A percentile compares a stretch with the other conserved stretches of the same genome.
Conservation (phyloP, 2,329 filamentous ascomycete species). For the Pyricularia pennisetigena region DNA sequence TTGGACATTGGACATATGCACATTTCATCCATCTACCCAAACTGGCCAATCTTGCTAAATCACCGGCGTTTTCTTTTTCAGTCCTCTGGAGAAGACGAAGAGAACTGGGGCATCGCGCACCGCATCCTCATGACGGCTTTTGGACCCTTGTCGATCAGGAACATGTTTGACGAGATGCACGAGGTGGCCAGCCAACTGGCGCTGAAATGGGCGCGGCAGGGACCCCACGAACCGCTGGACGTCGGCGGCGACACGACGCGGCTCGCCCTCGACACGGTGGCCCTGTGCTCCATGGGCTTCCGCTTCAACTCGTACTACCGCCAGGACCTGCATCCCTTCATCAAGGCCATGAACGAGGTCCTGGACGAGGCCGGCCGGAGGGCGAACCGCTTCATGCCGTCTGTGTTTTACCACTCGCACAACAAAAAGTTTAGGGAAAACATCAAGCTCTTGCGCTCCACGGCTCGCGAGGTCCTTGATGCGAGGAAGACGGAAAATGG, state of each 20-base stretch:
- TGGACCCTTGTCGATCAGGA: background rate
- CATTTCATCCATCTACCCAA: too few relatives aligned
- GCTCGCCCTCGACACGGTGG: constrained; percentile 63
- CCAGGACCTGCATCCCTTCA: constrained; percentile 52
- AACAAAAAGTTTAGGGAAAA: constrained; percentile 6
- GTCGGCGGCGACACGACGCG: constrained; percentile 50
- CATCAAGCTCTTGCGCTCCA: constrained; percentile 6
- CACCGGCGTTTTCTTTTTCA: too few relatives aligned
- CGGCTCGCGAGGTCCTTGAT: constrained; percentile 8
- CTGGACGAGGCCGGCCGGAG: background rate
- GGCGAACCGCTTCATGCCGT: constrained; percentile 23
- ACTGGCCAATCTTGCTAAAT: too few relatives aligned
- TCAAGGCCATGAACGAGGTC: constrained; percentile 35
- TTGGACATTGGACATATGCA: too few relatives aligned
- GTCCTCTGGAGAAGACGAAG: constrained; percentile 32
- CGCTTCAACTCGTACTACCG: constrained; percentile 69
- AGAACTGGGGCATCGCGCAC: constrained; percentile 24
- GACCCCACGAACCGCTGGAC: background rate
- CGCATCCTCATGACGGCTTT: background rate
- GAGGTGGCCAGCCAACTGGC: background rate
- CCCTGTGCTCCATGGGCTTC: constrained; percentile 60
- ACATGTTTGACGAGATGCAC: constrained; percentile 5
- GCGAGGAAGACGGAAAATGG: constrained; percentile 14
- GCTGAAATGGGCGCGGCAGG: constrained; percentile 2
- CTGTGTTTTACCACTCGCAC: background rate